These are phyloP conservation scores for Viola odorata DNA, from an alignment of 345 rosid species.

Conservation along the genomic window DNA sequence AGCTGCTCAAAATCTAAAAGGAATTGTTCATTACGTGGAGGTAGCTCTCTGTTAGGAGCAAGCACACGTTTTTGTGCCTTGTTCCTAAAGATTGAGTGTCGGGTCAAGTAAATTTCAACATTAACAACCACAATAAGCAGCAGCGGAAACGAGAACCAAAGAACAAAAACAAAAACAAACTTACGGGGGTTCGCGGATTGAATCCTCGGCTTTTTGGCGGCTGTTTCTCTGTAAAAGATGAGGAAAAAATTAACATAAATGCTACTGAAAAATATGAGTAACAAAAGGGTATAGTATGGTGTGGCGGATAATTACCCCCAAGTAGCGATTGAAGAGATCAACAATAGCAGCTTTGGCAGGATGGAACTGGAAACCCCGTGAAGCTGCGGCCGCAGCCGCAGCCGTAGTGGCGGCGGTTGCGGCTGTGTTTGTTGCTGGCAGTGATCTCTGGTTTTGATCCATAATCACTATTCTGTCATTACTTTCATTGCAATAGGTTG, in stretches of 20 bases:
- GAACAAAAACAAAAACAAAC: conserved; percentile 15
- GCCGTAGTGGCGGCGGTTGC: conserved; percentile 31
- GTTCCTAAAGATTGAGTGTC: conserved; percentile 42
- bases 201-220: conserved; percentile 68
- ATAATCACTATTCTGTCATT: conserved; percentile 17
- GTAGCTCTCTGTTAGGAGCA: conserved; percentile 75
- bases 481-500: conserved; percentile 3
- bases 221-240: conserved; percentile 50
- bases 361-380: conserved; percentile 67
- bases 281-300: not conserved
- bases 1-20: conserved; percentile 78
- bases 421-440: too few relatives aligned
- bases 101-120: not conserved
- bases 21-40: conserved; percentile 91
- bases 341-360: conserved; percentile 67
- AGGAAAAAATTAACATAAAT: conserved; percentile 2
- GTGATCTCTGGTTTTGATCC: conserved; percentile 68
- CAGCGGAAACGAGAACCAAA: not conserved
- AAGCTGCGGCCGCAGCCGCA: conserved; percentile 20
- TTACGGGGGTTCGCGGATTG: conserved; percentile 76
- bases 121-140: not conserved
- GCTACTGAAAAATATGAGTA: not conserved
- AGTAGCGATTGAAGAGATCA: conserved; percentile 86
- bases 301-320: conserved; percentile 46
- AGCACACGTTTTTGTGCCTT: conserved; percentile 83